Conservation (phyloP, 1,284 basidiomycete species). For the Marasmius fiardii region DNA sequence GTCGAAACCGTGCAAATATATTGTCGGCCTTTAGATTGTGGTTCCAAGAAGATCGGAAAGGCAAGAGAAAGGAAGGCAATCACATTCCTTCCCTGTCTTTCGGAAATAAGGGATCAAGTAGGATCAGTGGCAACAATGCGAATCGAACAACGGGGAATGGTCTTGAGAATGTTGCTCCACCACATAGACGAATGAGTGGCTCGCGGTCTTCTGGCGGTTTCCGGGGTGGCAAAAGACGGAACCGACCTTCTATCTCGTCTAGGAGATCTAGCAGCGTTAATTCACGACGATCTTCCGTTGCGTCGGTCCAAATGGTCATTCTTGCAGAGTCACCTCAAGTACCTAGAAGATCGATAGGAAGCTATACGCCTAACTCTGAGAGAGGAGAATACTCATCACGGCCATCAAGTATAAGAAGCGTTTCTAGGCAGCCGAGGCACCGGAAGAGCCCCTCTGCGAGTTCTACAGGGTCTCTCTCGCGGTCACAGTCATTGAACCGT, state of each 20-base stretch:
- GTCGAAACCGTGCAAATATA: conserved; percentile 65
- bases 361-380: conserved; percentile 77
- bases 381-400: conserved; percentile 68
- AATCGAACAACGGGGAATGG: not conserved
- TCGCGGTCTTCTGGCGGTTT: conserved; percentile 26
- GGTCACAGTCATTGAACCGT: conserved; percentile 29
- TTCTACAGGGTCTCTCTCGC: conserved; percentile 63
- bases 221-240: conserved; percentile 43
- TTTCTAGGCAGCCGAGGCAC: conserved; percentile 57
- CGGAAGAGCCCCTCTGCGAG: conserved; percentile 73
- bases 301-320: conserved; percentile 57
- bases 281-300: conserved; percentile 67
- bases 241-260: conserved; percentile 66
- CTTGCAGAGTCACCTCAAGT: conserved; percentile 56
- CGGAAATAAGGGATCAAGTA: conserved; percentile 2
- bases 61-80: conserved; percentile 57
- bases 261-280: conserved; percentile 80
- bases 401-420: conserved; percentile 72
- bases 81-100: conserved; percentile 1
- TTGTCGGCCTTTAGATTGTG: conserved; percentile 72
- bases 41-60: conserved; percentile 79
- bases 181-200: conserved; percentile 44
- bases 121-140: not conserved
- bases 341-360: conserved; percentile 62
- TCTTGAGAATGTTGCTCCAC: not conserved